phyloP scores from a whole-genome alignment of 371 early-diverging fungal species.

The Mortierella sp. region DNA sequence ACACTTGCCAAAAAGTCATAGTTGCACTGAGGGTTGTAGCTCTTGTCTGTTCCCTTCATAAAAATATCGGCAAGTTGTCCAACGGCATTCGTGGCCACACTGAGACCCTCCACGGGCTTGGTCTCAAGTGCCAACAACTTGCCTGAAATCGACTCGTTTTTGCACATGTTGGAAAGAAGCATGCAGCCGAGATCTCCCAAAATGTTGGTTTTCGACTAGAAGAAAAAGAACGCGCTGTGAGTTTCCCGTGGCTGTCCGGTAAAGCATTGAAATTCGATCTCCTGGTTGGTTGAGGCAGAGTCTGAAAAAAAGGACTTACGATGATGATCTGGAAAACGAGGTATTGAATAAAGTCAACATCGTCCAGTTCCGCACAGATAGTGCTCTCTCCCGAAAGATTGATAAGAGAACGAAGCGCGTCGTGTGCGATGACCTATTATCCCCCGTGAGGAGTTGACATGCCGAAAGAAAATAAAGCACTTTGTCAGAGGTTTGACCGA shows the following conservation, averaged over 20 bases:
- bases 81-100: slow-evolving; percentile 62
- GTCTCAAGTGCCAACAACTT: slow-evolving; percentile 62
- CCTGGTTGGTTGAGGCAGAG: background rate
- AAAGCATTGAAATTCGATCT: background rate
- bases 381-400: slow-evolving; percentile 81
- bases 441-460: no score
- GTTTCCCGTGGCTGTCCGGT: background rate
- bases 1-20: slow-evolving; percentile 91
- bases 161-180: slow-evolving; percentile 93
- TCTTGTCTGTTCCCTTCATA: slow-evolving; percentile 78
- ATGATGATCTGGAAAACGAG: slow-evolving; percentile 73
- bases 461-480: slow-evolving; percentile 4
- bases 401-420: slow-evolving; percentile 83
- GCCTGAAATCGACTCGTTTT: slow-evolving; percentile 67
- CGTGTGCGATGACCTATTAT: slow-evolving; percentile 80
- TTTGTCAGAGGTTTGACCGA: background rate
- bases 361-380: slow-evolving; percentile 69
- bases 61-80: slow-evolving; percentile 91
- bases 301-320: slow-evolving; percentile 52
- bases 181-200: slow-evolving; percentile 87
- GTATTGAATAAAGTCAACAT: slow-evolving; percentile 71
- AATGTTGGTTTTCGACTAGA: slow-evolving; percentile 41
- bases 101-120: slow-evolving; percentile 57
- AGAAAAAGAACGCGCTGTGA: background rate
- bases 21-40: slow-evolving; percentile 84